Evolutionary conservation across 352 stramenopile species (phyloP).

Genomic region (Globisporangium carolinianum): DNA sequence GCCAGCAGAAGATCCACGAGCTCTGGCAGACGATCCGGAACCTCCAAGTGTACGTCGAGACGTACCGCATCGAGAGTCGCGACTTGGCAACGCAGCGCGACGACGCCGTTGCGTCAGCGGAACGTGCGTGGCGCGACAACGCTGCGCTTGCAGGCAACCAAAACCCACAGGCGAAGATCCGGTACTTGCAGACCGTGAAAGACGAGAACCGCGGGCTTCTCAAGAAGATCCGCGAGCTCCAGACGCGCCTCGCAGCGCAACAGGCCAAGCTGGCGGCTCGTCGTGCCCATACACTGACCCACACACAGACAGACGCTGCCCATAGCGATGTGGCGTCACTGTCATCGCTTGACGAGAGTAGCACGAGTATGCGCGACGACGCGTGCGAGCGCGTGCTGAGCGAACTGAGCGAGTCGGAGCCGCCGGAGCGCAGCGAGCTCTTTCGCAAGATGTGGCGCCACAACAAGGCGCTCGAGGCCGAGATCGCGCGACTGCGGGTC

Average conservation of each 20-base stretch:
- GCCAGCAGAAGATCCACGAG: conserved; percentile 60
- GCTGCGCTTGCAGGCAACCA: conserved; percentile 44
- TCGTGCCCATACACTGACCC: too few relatives aligned
- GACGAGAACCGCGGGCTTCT: conserved; percentile 49
- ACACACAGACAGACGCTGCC: too few relatives aligned
- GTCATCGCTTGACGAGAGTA: conserved; percentile 16
- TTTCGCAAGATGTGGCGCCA: conserved; percentile 43
- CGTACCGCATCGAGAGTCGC: conserved; percentile 44
- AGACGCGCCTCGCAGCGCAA: conserved; percentile 29
- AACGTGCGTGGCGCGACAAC: conserved; percentile 53
- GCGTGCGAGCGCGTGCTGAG: too few relatives aligned
- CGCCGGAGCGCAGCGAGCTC: conserved; percentile 27
- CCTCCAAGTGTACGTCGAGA: conserved; percentile 57
- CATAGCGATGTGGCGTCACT: background rate
- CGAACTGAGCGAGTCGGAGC: conserved; percentile 13
- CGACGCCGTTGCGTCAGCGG: conserved; percentile 42
- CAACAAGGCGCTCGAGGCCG: conserved; percentile 39
- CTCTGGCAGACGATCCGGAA: conserved; percentile 58
- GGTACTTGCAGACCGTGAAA: conserved; percentile 67
- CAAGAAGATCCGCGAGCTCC: conserved; percentile 47
- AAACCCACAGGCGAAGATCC: conserved; percentile 69
- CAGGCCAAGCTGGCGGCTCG: background rate
- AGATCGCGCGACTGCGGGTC: conserved; percentile 38
- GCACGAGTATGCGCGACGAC: too few relatives aligned
- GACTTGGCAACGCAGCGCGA: conserved; percentile 44